phyloP scores from a whole-genome alignment of 306 rosid genomes.

The Casuarina cunninghamiana region DNA sequence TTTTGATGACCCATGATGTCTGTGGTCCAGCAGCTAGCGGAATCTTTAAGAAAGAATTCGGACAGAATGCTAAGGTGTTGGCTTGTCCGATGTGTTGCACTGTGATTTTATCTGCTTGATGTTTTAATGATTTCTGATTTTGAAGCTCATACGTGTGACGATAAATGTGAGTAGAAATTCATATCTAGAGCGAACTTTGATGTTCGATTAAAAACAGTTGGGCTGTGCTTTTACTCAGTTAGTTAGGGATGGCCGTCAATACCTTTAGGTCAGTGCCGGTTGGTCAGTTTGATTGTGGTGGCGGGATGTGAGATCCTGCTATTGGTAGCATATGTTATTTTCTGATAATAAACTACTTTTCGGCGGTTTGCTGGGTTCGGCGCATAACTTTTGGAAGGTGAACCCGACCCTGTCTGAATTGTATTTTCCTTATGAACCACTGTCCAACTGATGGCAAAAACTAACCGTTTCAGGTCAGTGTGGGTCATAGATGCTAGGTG shows the following conservation, averaged over 20 bases:
- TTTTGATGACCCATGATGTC: constrained; percentile 94
- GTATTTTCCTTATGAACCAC: no score
- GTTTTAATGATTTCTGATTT: neutral
- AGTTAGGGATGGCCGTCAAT: neutral
- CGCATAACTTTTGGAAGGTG: no score
- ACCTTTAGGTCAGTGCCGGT: no score
- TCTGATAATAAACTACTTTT: no score
- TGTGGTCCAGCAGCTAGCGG: constrained; percentile 92
- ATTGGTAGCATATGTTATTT: no score
- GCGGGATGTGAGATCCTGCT: no score
- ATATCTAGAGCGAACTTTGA: neutral
- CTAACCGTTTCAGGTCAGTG: no score
- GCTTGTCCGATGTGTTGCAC: neutral
- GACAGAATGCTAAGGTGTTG: constrained; percentile 80
- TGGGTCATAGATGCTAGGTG: no score
- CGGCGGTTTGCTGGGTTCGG: no score
- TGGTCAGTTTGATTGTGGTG: no score
- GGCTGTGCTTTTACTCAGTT: neutral
- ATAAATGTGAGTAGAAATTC: neutral
- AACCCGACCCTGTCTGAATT: no score
- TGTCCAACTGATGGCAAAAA: no score
- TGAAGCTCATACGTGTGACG: neutral
- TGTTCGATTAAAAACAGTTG: neutral
- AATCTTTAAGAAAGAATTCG: constrained; percentile 90
- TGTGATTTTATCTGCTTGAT: neutral